These are phyloP conservation scores for Sinapis alba DNA, from an alignment of 441 rosid genomes.

Conservation along the genomic window DNA sequence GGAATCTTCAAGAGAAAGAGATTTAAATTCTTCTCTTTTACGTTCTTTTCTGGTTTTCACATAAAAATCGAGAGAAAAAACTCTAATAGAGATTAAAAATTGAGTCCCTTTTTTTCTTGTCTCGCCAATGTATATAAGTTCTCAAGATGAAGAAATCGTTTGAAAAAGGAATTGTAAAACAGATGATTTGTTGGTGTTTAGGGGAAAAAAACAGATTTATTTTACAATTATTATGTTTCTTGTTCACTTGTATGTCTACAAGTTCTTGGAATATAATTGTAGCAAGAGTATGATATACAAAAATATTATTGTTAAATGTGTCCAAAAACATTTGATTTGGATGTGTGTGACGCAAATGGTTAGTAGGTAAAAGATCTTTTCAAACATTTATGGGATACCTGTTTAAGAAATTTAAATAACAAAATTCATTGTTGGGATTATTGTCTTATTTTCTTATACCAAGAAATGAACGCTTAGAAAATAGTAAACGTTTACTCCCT, in stretches of 20 bases:
- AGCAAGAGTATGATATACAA: too few relatives aligned
- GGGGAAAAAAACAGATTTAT: background rate
- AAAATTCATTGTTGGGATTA: background rate
- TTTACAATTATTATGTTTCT: constrained; percentile 10
- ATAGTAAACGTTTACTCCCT: too few relatives aligned
- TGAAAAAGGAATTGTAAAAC: background rate
- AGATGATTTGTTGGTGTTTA: constrained; percentile 15
- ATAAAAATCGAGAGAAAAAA: background rate
- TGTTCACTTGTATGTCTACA: too few relatives aligned
- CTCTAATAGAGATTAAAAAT: constrained; percentile 25
- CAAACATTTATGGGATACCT: background rate
- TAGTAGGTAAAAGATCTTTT: background rate
- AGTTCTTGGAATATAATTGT: too few relatives aligned
- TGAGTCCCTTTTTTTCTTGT: constrained; percentile 8
- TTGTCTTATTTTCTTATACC: too few relatives aligned
- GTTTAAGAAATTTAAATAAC: background rate
- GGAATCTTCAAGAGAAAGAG: constrained; percentile 5
- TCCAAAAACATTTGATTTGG: constrained; percentile 12
- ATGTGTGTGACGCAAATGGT: constrained; percentile 27
- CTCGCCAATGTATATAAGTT: constrained; percentile 27
- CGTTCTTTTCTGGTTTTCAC: constrained; percentile 1
- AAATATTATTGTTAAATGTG: too few relatives aligned
- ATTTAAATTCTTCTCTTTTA: background rate
- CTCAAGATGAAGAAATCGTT: constrained; percentile 13
- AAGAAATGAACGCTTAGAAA: too few relatives aligned